These are phyloP conservation scores for Verticillium zaregamsianum DNA, from an alignment of 2,329 filamentous ascomycete genomes.

Conservation along the genomic window DNA sequence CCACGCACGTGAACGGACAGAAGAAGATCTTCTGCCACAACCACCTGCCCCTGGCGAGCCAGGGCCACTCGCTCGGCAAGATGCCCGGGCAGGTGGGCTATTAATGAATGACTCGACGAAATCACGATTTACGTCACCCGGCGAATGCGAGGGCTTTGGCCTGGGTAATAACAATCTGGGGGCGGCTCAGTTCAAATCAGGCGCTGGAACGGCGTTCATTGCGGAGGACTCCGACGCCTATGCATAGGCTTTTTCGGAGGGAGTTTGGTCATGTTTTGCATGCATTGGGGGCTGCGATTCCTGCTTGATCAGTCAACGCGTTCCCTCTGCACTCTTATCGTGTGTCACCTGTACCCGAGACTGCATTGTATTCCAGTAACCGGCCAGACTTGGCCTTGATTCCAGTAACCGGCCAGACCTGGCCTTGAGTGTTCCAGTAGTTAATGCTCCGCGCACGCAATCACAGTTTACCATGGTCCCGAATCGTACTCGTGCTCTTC, in stretches of 20 bases:
- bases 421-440: background rate
- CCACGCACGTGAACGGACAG: constrained; percentile 32
- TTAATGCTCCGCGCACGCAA: background rate
- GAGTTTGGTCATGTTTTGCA: background rate
- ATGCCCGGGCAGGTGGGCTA: constrained; percentile 55
- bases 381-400: background rate
- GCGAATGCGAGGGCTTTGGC: background rate
- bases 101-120: constrained; percentile 20
- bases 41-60: constrained; percentile 46
- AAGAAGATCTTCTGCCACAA: constrained; percentile 57
- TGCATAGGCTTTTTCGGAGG: background rate
- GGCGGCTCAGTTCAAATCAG: background rate
- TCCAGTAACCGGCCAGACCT: background rate
- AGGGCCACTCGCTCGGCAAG: constrained; percentile 46
- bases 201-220: background rate
- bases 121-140: background rate
- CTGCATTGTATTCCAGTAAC: background rate
- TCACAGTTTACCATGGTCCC: background rate
- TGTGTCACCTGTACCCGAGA: background rate
- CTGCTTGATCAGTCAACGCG: background rate
- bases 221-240: background rate
- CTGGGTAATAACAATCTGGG: background rate
- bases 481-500: too few relatives aligned
- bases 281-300: background rate
- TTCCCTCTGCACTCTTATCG: background rate